phyloP scores from a whole-genome alignment of 2,329 filamentous ascomycete genomes.

The Laburnicola sp. region DNA sequence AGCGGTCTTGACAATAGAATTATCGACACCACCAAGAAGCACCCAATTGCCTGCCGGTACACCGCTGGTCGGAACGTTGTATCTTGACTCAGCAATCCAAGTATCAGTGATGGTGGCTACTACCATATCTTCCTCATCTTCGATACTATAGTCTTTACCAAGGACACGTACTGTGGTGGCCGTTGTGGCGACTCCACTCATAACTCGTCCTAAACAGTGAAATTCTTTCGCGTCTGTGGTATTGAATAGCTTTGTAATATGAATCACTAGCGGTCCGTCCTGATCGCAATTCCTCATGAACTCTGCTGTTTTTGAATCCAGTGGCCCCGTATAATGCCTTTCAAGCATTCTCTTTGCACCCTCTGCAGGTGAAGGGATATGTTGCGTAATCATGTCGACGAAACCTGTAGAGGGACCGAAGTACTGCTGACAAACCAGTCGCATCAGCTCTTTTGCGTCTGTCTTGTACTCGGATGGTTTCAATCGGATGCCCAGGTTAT shows the following conservation, averaged over 20 bases:
- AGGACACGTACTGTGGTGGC: slow-evolving; percentile 85
- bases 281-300: slow-evolving; percentile 83
- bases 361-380: slow-evolving; percentile 83
- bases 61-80: slow-evolving; percentile 88
- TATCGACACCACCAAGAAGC: slow-evolving; percentile 89
- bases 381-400: slow-evolving; percentile 90
- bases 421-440: slow-evolving; percentile 90
- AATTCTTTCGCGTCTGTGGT: slow-evolving; percentile 89
- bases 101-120: slow-evolving; percentile 81
- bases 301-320: slow-evolving; percentile 77
- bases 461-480: slow-evolving; percentile 92
- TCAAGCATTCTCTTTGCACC: slow-evolving; percentile 77
- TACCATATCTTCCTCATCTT: slow-evolving; percentile 98
- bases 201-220: slow-evolving; percentile 83
- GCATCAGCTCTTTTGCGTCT: slow-evolving; percentile 86
- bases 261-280: slow-evolving; percentile 87
- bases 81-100: slow-evolving; percentile 88
- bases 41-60: slow-evolving; percentile 94
- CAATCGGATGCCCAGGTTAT: slow-evolving; percentile 76
- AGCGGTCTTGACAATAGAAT: slow-evolving; percentile 96
- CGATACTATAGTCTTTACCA: slow-evolving; percentile 91
- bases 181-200: slow-evolving; percentile 86
- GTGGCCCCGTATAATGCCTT: slow-evolving; percentile 87
- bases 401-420: slow-evolving; percentile 89
- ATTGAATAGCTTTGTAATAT: slow-evolving; percentile 92